Evolutionary conservation across 495 filamentous ascomycete species (phyloP).

Genomic region (Saxophila tyrrhenica): DNA sequence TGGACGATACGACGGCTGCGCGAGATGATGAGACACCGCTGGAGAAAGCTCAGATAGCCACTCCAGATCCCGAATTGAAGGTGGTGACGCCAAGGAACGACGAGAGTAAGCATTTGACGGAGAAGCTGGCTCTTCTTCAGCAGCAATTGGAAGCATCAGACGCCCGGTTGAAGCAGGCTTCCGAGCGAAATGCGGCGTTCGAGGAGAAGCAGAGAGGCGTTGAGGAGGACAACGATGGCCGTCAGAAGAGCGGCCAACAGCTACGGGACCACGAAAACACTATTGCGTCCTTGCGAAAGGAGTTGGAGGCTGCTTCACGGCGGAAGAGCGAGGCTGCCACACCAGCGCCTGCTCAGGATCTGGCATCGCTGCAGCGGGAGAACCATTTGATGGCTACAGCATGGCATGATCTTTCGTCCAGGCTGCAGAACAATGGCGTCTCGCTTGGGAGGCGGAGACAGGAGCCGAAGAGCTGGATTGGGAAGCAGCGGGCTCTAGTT

Average conservation of each 20-base stretch:
- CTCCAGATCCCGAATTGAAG: not conserved
- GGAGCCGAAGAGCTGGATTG: slow-evolving; percentile 76
- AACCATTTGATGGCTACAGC: slow-evolving; percentile 75
- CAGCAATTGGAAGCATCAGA: slow-evolving; percentile 17
- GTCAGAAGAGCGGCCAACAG: not conserved
- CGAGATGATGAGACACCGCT: not conserved
- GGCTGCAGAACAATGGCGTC: slow-evolving; percentile 82
- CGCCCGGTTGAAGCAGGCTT: slow-evolving; percentile 12
- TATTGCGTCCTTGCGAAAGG: slow-evolving; percentile 10
- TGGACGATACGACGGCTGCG: slow-evolving; percentile 7
- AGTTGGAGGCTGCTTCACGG: slow-evolving; percentile 8
- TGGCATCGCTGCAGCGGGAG: slow-evolving; percentile 48
- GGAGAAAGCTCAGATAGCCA: not conserved
- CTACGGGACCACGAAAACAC: slow-evolving; percentile 2
- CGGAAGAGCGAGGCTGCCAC: slow-evolving; percentile 1
- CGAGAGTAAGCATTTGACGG: slow-evolving; percentile 10
- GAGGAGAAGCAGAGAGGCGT: slow-evolving; percentile 9
- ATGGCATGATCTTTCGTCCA: slow-evolving; percentile 79
- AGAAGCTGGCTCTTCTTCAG: slow-evolving; percentile 17
- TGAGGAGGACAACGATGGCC: not conserved
- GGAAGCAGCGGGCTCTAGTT: slow-evolving; percentile 57
- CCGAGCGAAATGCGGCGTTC: slow-evolving; percentile 12
- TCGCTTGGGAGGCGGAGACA: slow-evolving; percentile 63
- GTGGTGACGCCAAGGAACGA: not conserved
- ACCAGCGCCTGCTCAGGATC: slow-evolving; percentile 8